Evolutionary conservation across 257 asterid species (phyloP).

Genomic region (Solanum lycopersicoides): DNA sequence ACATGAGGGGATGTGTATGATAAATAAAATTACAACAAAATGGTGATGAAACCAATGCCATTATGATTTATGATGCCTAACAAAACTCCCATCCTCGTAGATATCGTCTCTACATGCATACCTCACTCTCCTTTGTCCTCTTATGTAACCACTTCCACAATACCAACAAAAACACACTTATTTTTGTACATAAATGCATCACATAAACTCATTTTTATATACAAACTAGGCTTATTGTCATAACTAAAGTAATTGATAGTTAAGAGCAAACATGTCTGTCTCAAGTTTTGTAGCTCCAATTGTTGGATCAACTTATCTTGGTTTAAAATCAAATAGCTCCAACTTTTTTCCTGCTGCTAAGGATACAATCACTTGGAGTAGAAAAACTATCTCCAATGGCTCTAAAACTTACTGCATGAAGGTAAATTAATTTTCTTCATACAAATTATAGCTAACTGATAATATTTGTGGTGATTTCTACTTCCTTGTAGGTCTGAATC

Average conservation of each 20-base stretch:
- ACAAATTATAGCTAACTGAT: background rate
- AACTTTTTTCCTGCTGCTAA: constrained; percentile 4
- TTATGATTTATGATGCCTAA: background rate
- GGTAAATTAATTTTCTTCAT: constrained; percentile 2
- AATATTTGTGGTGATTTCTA: background rate
- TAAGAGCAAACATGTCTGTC: constrained; percentile 18
- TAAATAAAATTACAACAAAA: background rate
- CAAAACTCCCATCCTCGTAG: constrained; percentile 2
- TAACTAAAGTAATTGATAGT: background rate
- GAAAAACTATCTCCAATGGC: constrained; percentile 24
- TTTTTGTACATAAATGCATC: background rate
- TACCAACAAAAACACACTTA: background rate
- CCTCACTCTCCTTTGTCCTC: constrained; percentile 2
- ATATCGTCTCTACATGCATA: background rate
- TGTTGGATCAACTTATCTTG: constrained; percentile 15
- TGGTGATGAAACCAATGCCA: constrained; percentile 15
- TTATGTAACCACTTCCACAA: background rate
- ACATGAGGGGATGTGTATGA: background rate
- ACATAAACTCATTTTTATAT: background rate
- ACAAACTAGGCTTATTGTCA: background rate
- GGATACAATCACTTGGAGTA: constrained; percentile 17
- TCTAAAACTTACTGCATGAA: constrained; percentile 37
- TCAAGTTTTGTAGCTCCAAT: constrained; percentile 14
- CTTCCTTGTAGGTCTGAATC: too few relatives aligned
- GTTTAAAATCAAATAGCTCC: constrained; percentile 1